Percentiles rank a stretch among this genome's conserved stretches.
Evolutionary conservation across 352 stramenopile genomes (phyloP).

Genomic region (Pythium utonaiense): DNA sequence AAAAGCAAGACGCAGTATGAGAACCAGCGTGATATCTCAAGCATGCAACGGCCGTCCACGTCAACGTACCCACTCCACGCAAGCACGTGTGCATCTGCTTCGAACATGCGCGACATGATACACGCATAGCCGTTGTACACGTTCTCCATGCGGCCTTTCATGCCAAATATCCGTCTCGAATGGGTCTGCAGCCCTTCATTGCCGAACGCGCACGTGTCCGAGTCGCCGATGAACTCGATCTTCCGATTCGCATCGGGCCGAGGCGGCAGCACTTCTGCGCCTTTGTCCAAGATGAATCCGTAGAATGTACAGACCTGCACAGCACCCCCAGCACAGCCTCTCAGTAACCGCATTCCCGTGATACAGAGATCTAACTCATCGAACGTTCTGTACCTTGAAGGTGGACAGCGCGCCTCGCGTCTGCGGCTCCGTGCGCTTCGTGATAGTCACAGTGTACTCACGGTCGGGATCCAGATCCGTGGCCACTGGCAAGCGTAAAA

Average conservation of each 20-base stretch:
- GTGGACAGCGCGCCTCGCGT: slow-evolving; percentile 82
- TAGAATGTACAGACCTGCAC: slow-evolving; percentile 84
- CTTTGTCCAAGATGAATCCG: slow-evolving; percentile 78
- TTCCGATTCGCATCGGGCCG: slow-evolving; percentile 36
- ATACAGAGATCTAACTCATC: too few relatives aligned
- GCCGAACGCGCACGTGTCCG: slow-evolving; percentile 80
- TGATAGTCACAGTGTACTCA: slow-evolving; percentile 67
- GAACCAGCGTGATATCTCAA: neutral
- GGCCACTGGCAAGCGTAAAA: slow-evolving; percentile 40
- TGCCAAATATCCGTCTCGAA: slow-evolving; percentile 74
- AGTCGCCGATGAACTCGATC: slow-evolving; percentile 86
- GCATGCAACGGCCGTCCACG: neutral
- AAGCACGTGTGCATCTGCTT: slow-evolving; percentile 80
- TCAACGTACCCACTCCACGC: slow-evolving; percentile 70
- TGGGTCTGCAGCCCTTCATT: slow-evolving; percentile 77
- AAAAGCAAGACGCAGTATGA: neutral
- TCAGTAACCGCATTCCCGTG: neutral
- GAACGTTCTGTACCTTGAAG: slow-evolving; percentile 52
- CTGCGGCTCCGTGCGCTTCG: slow-evolving; percentile 83
- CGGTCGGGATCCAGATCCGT: slow-evolving; percentile 44
- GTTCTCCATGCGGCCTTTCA: slow-evolving; percentile 88
- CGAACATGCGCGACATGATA: slow-evolving; percentile 81
- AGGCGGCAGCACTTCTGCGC: slow-evolving; percentile 53
- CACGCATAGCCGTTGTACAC: slow-evolving; percentile 85
- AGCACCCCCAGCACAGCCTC: neutral